A percentile compares a stretch with the other conserved stretches of the same genome.
These are phyloP conservation scores for Sporisorium exsertum DNA, from an alignment of 1,284 basidiomycete genomes.

Conservation along the genomic window DNA sequence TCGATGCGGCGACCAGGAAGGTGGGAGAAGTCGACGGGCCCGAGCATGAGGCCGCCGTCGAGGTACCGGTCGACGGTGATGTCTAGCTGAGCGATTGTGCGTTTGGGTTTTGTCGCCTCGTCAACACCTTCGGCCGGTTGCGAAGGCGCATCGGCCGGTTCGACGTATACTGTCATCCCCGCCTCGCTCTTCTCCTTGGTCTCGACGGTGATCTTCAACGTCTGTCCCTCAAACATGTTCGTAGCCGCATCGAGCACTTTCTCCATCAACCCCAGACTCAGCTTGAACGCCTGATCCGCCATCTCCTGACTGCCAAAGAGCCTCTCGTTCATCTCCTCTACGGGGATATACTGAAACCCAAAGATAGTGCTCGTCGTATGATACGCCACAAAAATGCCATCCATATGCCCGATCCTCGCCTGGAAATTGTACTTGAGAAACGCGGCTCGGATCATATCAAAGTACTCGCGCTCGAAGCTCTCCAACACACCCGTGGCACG, in stretches of 20 bases:
- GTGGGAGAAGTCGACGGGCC: slow-evolving; percentile 58
- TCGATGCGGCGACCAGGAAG: slow-evolving; percentile 49
- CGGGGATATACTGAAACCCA: slow-evolving; percentile 92
- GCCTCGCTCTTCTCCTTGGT: slow-evolving; percentile 28
- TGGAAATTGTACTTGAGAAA: slow-evolving; percentile 98
- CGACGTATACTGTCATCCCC: slow-evolving; percentile 57
- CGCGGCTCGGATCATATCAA: slow-evolving; percentile 87
- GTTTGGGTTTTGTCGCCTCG: background rate
- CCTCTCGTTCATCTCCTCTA: slow-evolving; percentile 86
- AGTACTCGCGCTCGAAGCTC: slow-evolving; percentile 69
- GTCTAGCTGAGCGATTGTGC: slow-evolving; percentile 56
- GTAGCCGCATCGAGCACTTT: slow-evolving; percentile 76
- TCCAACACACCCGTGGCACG: slow-evolving; percentile 61
- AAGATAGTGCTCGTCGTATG: slow-evolving; percentile 90
- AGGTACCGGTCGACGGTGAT: slow-evolving; percentile 64
- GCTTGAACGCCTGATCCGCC: slow-evolving; percentile 82
- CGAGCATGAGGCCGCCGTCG: slow-evolving; percentile 53
- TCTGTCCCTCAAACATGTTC: slow-evolving; percentile 74
- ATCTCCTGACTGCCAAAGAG: slow-evolving; percentile 78
- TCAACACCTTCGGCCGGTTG: background rate
- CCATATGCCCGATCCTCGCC: slow-evolving; percentile 96
- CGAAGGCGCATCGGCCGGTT: slow-evolving; percentile 29
- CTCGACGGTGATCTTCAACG: slow-evolving; percentile 62
- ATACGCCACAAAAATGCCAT: slow-evolving; percentile 93
- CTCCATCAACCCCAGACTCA: slow-evolving; percentile 82